Evolutionary conservation across 169 alveolate species (phyloP), one percentile per base, ranked within the genome.

Genomic region (Amoebophrya sp.): DNA sequence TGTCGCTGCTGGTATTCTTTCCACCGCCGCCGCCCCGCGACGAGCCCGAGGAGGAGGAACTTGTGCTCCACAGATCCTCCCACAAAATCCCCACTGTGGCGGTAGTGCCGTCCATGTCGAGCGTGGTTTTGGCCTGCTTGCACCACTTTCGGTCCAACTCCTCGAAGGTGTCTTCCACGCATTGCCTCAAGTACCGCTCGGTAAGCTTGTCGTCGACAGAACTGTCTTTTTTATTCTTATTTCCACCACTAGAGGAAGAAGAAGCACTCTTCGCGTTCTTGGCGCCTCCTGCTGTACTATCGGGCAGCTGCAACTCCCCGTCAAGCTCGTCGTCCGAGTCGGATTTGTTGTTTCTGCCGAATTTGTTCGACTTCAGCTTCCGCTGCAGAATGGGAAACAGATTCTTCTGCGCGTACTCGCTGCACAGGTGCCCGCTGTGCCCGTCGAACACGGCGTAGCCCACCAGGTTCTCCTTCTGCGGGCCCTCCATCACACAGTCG

Each of bases 401-500:
- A 18, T 66, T 7, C 83, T 66, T 66, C 83, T 12, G 32, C 38
- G 10, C 29, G 35, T 25, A 66, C 35, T 66, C 83, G 39, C 32
- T 25, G 35, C 83, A 66, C 35, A 66, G 83, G 35, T 66, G 35
- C 32, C 83, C 83, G 10, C 35, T 12, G 83, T 66, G 83, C 29
- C 83, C 83, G 83, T 66, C 83, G 32, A 66, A 66, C 29, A 66
- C 83, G 32, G 83, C 83, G 83, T 66, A 66, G 83, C 83, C 83
- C 12, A 66, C 35, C 29, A 66, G 29, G 10, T 2, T 3, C 83
- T 66, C 83, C 35, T 25, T 25, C 83, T n/a, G 29, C 32, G 83
- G 83, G 32, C 83, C 83, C 29, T n/a, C 10, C 35, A 66, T 2
- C 10, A 66, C 10, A 7, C 35, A 1, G 83, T 66, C 83, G 83